Conservation (phyloP, 257 asterid genomes). For the Mitragyna speciosa region DNA sequence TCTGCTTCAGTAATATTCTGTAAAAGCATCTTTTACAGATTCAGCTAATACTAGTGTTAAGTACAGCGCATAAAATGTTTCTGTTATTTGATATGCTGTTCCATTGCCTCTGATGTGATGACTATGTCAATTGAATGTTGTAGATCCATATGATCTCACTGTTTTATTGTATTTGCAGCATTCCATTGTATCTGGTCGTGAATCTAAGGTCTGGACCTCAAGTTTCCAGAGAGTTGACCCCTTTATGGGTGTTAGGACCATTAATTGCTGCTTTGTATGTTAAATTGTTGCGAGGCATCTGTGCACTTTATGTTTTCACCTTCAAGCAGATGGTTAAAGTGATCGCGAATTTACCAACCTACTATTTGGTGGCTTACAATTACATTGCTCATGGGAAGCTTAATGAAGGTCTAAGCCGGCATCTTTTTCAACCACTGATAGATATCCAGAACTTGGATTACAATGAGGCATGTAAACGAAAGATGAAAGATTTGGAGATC, state of each 20-base stretch:
- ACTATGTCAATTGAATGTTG: neutral
- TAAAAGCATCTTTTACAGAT: neutral
- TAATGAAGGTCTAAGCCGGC: conserved; percentile 37
- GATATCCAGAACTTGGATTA: conserved; percentile 46
- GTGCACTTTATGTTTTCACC: conserved; percentile 60
- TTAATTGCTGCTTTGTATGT: conserved; percentile 52
- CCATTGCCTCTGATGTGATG: neutral
- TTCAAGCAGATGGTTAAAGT: conserved; percentile 54
- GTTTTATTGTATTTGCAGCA: conserved; percentile 47
- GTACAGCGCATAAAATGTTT: neutral
- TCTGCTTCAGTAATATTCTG: neutral
- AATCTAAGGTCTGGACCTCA: conserved; percentile 54
- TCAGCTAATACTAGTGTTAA: neutral
- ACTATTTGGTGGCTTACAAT: conserved; percentile 31
- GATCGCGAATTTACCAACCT: conserved; percentile 50
- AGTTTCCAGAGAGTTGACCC: conserved; percentile 70
- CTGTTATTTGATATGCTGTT: neutral
- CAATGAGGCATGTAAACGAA: conserved; percentile 37
- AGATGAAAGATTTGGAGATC: conserved; percentile 43
- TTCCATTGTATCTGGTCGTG: conserved; percentile 58
- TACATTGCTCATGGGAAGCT: conserved; percentile 52
- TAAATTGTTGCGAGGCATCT: conserved; percentile 52
- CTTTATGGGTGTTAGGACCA: conserved; percentile 87
- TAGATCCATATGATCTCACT: neutral
- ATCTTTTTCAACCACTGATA: conserved; percentile 45